Base-by-base conservation (phyloP, 1,284 basidiomycete genomes). In the Ceratobasidium sp. region DNA sequence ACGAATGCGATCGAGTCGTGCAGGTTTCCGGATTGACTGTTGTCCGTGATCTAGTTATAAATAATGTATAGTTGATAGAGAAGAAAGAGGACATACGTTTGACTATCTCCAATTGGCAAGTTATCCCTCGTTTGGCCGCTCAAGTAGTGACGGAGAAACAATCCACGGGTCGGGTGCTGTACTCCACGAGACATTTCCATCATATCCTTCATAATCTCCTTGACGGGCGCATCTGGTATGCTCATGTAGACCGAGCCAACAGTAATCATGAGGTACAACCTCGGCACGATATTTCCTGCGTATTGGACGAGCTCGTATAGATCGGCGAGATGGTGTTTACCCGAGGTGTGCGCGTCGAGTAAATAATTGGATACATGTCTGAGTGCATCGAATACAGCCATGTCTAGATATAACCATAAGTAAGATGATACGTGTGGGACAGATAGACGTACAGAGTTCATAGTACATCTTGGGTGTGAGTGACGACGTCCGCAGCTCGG, bases 121-220 rank as follows among this genome's bases (percentile, higher is more conserved):
- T 96, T 89, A 78, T 97, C 95, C 76, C 95, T 86, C 2, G 96
- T 98, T 83, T 97, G 95, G 5, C 96, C 96, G 74, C 92, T 94
- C 39, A 98, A 87, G 80, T 98, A 98, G 80, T 98, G 96, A 18
- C 96, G 86, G 46, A 98, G 83, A 82, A 98, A 98, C 45, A 98
- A 83, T 34, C 96, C 96, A 62, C 96, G 85, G 52, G 94, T 95
- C 18, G 96, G 96, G 80, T 97, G 94, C 76, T 98, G 86, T 3
- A 97, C 93, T 74, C 96, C 96, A 43, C 95, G 85, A 34, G 94
- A 94, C 96, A 98, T 98, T 81, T 98, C 96, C 89, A 98, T 92
- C 95, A 98, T 97, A 82, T 98, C 96, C 85, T 97, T 97, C 96
- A 97, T 98, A 76, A 98, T 94, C 83, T 98, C 95, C 84, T 95